Evolutionary conservation across 2,329 filamentous ascomycete genomes (phyloP), one percentile per base, ranked within the genome.

Genomic region (Fusarium bulbicola): DNA sequence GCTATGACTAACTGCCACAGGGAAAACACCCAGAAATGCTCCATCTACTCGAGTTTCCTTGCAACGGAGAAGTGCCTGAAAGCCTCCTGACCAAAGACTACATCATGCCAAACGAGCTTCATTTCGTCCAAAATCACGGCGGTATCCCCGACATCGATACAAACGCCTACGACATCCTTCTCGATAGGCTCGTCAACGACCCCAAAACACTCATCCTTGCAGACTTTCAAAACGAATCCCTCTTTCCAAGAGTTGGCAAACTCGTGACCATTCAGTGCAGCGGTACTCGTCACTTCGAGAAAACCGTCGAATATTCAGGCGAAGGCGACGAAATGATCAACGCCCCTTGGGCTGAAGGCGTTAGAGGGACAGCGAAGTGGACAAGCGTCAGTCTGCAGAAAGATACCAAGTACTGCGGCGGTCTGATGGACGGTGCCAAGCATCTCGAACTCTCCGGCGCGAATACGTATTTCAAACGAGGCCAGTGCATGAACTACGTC

Each of bases 381-480:
- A 87, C 86, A 0, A 91, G 92, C 4, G 86, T 93, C 8, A 89
- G 86, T 39, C 82, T 93, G 18, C 92, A 93, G 78, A 92, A 91
- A 74, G 84, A 93, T 5, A 90, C 93, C 79, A 92, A 93, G 74
- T 82, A 89, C 64, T 93, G 92, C 64, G 92, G 91, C 4, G 91
- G 91, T 0, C 81, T 92, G 1, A 73, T 77, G 4, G 81, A 82
- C 11, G 82, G 83, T 3, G 89, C 84, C 1, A 87, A 89, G 63
- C 90, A 94, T 71, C 80, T 93, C 12, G 91, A 93, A 73, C 86
- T 94, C 53, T 90, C 88, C 65, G 92, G 92, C 0, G 91, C 90
- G 2, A 92, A 94, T 61, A 92, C 91, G 0, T 93, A 94, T 77
- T 92, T 93, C 84, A 93, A 93, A 79, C 88, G 89, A 59, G 86